phyloP scores from a whole-genome alignment of 345 rosid genomes.

The Moricandia arvensis region DNA sequence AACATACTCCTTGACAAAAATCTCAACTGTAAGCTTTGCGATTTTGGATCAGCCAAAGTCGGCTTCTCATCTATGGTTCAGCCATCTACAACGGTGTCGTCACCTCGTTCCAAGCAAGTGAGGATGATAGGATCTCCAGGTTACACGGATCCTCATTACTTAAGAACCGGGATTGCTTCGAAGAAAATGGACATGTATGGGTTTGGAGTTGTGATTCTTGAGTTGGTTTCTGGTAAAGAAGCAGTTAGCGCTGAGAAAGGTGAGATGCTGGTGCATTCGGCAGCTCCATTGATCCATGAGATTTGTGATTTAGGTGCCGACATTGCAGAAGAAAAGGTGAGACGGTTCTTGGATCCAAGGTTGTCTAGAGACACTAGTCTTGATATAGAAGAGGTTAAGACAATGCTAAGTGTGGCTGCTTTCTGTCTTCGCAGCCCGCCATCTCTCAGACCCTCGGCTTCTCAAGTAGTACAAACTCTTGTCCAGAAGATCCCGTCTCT shows the following conservation, averaged over 20 bases:
- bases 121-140: conserved; percentile 87
- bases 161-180: conserved; percentile 73
- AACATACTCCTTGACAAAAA: conserved; percentile 69
- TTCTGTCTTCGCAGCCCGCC: conserved; percentile 53
- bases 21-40: conserved; percentile 78
- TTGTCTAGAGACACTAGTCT: conserved; percentile 44
- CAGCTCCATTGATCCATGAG: conserved; percentile 41
- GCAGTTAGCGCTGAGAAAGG: conserved; percentile 69
- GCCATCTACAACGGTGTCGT: conserved; percentile 35
- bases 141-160: conserved; percentile 83
- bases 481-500: conserved; percentile 43
- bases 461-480: conserved; percentile 46
- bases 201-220: conserved; percentile 73
- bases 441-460: conserved; percentile 58
- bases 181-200: conserved; percentile 86
- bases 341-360: conserved; percentile 59
- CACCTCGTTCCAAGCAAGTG: conserved; percentile 46
- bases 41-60: conserved; percentile 79
- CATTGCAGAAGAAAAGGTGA: conserved; percentile 25
- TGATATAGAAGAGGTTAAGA: conserved; percentile 55
- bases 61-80: conserved; percentile 71
- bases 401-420: conserved; percentile 51
- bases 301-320: conserved; percentile 2
- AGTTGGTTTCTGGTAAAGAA: conserved; percentile 68
- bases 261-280: conserved; percentile 45